phyloP scores from a whole-genome alignment of 225 moss, liverwort and hornwort genomes.

The Lunularia cruciata region DNA sequence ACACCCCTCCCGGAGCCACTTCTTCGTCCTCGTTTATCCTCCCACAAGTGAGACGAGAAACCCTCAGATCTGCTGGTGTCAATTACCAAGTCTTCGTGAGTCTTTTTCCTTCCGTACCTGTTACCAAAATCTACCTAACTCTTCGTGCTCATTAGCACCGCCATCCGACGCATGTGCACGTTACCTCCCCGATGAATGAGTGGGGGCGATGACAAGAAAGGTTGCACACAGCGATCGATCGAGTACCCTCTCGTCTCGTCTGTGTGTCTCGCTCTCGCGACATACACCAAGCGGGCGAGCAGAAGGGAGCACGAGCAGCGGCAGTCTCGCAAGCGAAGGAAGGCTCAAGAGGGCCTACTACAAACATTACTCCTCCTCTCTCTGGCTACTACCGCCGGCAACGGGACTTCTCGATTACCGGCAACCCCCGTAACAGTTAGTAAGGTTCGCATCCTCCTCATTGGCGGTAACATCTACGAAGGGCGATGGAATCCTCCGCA shows the following conservation, averaged over 20 bases:
- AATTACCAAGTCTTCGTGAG: conserved; percentile 17
- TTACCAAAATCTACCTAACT: conserved; percentile 19
- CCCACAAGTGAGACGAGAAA: conserved; percentile 7
- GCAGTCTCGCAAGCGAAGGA: conserved; percentile 14
- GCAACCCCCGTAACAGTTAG: too few relatives aligned
- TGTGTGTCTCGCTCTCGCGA: background rate
- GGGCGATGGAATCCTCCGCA: too few relatives aligned
- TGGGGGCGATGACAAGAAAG: conserved; percentile 14
- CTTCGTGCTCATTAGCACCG: conserved; percentile 7
- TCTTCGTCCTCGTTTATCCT: background rate
- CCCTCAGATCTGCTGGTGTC: conserved; percentile 31
- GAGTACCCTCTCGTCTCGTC: background rate
- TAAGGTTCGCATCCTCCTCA: too few relatives aligned
- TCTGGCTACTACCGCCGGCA: conserved; percentile 10
- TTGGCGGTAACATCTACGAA: too few relatives aligned
- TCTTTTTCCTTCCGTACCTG: background rate
- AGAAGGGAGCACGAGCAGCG: background rate
- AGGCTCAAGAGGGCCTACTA: background rate
- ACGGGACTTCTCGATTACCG: background rate
- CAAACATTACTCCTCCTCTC: background rate
- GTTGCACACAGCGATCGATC: conserved; percentile 15
- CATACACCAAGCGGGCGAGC: background rate
- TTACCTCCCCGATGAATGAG: conserved; percentile 19
- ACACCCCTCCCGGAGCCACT: background rate
- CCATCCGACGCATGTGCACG: conserved; percentile 12